Evolutionary conservation across 345 rosid species (phyloP), one percentile per base, ranked within the genome.

Genomic region (Nasturtium officinale): DNA sequence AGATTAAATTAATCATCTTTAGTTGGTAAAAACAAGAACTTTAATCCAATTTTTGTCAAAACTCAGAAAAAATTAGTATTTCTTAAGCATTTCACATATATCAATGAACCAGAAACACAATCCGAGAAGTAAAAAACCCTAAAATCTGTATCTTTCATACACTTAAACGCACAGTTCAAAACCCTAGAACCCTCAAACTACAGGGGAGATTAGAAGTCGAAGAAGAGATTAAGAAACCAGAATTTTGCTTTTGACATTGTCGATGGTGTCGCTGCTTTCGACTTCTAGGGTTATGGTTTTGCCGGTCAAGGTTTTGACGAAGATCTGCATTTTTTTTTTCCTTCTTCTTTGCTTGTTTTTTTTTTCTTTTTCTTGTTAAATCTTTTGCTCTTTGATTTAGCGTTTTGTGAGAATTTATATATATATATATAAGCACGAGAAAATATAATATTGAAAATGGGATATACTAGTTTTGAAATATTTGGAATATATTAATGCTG

Each of bases 231-330:
- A 0, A 78, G 18, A 15, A 0, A 84, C 85, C 87, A 82, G 87
- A 46, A 84, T 84, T 79, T 84, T 84, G 57, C 80, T 72, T 73
- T 84, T 84, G 72, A 84, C 85, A 80, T 84, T 84, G 77, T 84
- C 87, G 75, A 82, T 60, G 67, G 85, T 84, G 69, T 84, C 87
- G 54, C 85, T 82, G 61, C 84, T 76, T 69, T 84, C 87, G 17
- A 82, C 85, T n/a, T n/a, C n/a, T n/a, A n/a, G n/a, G n/a, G n/a
- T n/a, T n/a, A n/a, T 80, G 37, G 87, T 84, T 79, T 84, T 84
- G 0, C 87, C 87, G 12, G 87, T 80, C 18, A 82, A 64, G 56
- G 87, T 84, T 77, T 84, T 84, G 62, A 84, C 87, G 67, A 82
- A 84, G 82, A 84, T 82, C 85, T 84, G 87, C 87, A 84, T 80